These are phyloP conservation scores for Syncephalis fuscata DNA, from an alignment of 371 early-diverging fungal species.

Conservation along the genomic window DNA sequence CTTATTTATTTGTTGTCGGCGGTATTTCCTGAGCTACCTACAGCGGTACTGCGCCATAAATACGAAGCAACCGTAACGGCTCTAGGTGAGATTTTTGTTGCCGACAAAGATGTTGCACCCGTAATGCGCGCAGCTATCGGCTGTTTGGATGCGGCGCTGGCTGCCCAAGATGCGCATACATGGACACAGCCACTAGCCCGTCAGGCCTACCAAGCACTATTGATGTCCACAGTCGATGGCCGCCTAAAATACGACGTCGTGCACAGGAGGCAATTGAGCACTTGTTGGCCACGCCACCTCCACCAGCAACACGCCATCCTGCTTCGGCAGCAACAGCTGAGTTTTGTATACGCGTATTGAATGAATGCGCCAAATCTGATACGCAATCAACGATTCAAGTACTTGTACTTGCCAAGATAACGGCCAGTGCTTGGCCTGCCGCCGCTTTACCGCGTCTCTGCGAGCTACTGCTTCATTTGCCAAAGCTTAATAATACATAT, in stretches of 20 bases:
- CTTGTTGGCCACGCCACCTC: slow-evolving; percentile 52
- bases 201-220: slow-evolving; percentile 49
- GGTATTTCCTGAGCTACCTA: slow-evolving; percentile 55
- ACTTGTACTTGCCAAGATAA: slow-evolving; percentile 54
- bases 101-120: slow-evolving; percentile 48
- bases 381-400: slow-evolving; percentile 56
- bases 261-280: slow-evolving; percentile 68
- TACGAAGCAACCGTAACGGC: slow-evolving; percentile 36
- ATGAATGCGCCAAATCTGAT: slow-evolving; percentile 45
- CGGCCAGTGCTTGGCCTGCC: slow-evolving; percentile 55
- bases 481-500: slow-evolving; percentile 65
- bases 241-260: slow-evolving; percentile 82
- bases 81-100: slow-evolving; percentile 33
- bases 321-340: slow-evolving; percentile 56
- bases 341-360: slow-evolving; percentile 45
- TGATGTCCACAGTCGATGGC: slow-evolving; percentile 59
- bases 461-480: slow-evolving; percentile 59
- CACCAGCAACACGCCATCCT: slow-evolving; percentile 62
- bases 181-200: slow-evolving; percentile 56
- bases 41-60: slow-evolving; percentile 42
- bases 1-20: slow-evolving; percentile 62
- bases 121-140: slow-evolving; percentile 53
- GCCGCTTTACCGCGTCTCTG: slow-evolving; percentile 34
- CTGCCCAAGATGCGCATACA: slow-evolving; percentile 51
- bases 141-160: slow-evolving; percentile 69